A percentile compares a stretch with the other conserved stretches of the same genome.
These are phyloP conservation scores for Circinella minor DNA, from an alignment of 371 early-diverging fungal species.

Conservation along the genomic window DNA sequence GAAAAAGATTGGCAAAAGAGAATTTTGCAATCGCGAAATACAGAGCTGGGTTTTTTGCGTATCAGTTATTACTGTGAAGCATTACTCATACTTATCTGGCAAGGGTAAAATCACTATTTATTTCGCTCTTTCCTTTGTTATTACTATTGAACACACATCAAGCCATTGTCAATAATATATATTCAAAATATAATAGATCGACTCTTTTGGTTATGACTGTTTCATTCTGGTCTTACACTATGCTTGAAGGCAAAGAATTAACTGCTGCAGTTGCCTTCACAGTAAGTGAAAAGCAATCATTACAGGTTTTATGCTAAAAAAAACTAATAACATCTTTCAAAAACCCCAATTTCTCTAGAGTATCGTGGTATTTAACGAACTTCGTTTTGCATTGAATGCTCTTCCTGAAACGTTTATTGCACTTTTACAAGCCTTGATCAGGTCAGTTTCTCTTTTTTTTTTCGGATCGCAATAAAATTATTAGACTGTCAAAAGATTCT, in stretches of 20 bases:
- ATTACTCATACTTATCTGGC: conserved; percentile 39
- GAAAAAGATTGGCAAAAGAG: conserved; percentile 68
- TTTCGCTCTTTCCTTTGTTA: not conserved
- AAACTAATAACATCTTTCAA: no score
- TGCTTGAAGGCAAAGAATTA: conserved; percentile 40
- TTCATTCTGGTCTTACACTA: conserved; percentile 59
- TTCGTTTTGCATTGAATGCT: conserved; percentile 59
- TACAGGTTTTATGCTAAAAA: no score
- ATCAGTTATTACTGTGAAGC: conserved; percentile 35
- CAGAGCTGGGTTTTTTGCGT: conserved; percentile 55
- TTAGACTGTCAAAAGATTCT: no score
- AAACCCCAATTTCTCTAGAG: no score
- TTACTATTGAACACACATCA: no score
- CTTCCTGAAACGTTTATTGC: conserved; percentile 61
- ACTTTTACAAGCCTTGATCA: conserved; percentile 57
- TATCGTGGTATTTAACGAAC: no score
- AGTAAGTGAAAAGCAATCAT: no score
- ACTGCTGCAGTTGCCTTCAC: conserved; percentile 69
- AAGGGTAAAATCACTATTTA: conserved; percentile 24
- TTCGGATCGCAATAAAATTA: no score
- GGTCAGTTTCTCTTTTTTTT: no score
- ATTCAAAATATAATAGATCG: conserved; percentile 25
- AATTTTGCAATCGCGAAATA: conserved; percentile 50
- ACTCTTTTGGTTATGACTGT: conserved; percentile 58
- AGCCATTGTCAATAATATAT: not conserved